A percentile compares a stretch with the other conserved stretches of the same genome.
phyloP scores from a whole-genome alignment of 306 rosid genomes.

The Malus domestica region ASM211411v1 NC_041801.1:851001-851500 shows the following conservation, averaged over 20 bases:
- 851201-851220: slow-evolving; percentile 89
- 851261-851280: slow-evolving; percentile 98
- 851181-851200: slow-evolving; percentile 93
- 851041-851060: slow-evolving; percentile 76
- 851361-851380: slow-evolving; percentile 94
- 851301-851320: slow-evolving; percentile 74
- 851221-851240: slow-evolving; percentile 74
- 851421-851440: slow-evolving; percentile 91
- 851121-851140: slow-evolving; percentile 55
- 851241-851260: slow-evolving; percentile 73
- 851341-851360: slow-evolving; percentile 93
- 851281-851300: slow-evolving; percentile 98
- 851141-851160: slow-evolving; percentile 73
- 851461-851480: slow-evolving; percentile 91
- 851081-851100: slow-evolving; percentile 71
- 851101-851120: slow-evolving; percentile 61
- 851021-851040: slow-evolving; percentile 42
- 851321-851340: slow-evolving; percentile 88
- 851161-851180: slow-evolving; percentile 96
- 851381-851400: slow-evolving; percentile 72
- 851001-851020: not conserved
- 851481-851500: slow-evolving; percentile 77
- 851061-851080: slow-evolving; percentile 94
- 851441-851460: slow-evolving; percentile 98
- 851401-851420: slow-evolving; percentile 97